Conservation (phyloP, 306 rosid species). For the Vigna unguiculata region DNA sequence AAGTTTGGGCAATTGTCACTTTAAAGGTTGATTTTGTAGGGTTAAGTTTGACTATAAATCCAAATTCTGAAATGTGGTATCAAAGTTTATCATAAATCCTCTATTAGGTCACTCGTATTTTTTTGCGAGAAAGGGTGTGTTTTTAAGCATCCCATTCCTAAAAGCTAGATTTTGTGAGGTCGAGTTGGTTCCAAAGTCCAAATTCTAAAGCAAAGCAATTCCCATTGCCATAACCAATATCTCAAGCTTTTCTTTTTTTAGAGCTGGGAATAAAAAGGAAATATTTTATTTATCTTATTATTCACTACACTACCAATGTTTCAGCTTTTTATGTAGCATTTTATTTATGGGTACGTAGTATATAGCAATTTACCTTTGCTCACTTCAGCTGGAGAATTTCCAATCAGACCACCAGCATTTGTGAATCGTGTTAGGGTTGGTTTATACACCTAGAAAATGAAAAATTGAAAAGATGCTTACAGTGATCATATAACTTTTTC, state of each 20-base stretch:
- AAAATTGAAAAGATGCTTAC: background rate
- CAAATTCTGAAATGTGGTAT: too few species aligned
- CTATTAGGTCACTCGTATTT: background rate
- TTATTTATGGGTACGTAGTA: conserved; percentile 8
- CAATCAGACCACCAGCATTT: conserved; percentile 80
- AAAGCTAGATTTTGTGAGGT: too few species aligned
- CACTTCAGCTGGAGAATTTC: conserved; percentile 90
- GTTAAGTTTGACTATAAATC: too few species aligned
- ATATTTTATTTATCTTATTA: conserved; percentile 17
- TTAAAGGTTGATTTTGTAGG: too few species aligned
- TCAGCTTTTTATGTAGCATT: background rate
- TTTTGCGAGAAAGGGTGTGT: background rate
- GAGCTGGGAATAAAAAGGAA: background rate
- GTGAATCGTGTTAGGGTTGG: conserved; percentile 76
- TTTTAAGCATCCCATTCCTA: too few species aligned
- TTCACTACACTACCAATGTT: conserved; percentile 13
- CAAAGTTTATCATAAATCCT: background rate
- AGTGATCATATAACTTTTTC: conserved; percentile 28
- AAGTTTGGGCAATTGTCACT: too few species aligned
- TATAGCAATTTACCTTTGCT: conserved; percentile 68
- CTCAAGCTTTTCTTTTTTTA: conserved; percentile 26
- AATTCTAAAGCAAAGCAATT: conserved; percentile 20
- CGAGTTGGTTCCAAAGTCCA: too few species aligned
- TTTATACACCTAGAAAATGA: conserved; percentile 69
- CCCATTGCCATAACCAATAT: conserved; percentile 17